Base-by-base conservation (phyloP, 306 rosid genomes). In the Abrus precatorius region DNA sequence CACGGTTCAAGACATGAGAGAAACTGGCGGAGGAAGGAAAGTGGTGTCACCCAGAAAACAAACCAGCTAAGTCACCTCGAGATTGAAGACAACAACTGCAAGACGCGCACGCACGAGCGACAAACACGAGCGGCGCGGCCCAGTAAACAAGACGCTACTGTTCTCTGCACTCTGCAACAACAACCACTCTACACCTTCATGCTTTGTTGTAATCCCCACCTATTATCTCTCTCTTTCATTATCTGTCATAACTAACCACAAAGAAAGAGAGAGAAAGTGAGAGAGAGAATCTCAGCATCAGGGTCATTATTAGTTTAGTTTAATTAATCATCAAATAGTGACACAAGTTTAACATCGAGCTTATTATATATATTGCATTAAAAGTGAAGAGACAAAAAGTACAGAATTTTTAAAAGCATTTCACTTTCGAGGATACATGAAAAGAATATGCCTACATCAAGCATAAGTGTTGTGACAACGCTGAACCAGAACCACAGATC, bases 21-120 rank as follows among this genome's bases (percentile, higher is more conserved):
- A 88, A 80, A 88, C 65, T 86, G 93, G 89, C 90, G 90, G 97
- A 84, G 44, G 77, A 89, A 86, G 93, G 66, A 81, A 89, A 82
- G 69, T 43, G 83, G 75, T 81, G 83, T 62, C 77, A 50, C 68
- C 13, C n/a, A 36, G 72, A 65, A 69, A 65, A 71, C 59, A 63
- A 83, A 72, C 64, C 48, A 50, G 34, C 41, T 5, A 54, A 55
- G 29, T 3, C 54, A 43, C 69, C 84, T 81, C 84, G 84, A 81
- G 80, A 81, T 81, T 32, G 43, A 13, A n/a, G 56, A 47, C 10
- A 34, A 48, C 4, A 72, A 54, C 20, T 34, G 48, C 7, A 4
- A 27, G 14, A 5, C 2, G 10, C n/a, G 27, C 47, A 72, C 86
- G 85, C 94, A 87, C 90, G 86, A 85, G 92, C 90, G 89, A 87